These are phyloP conservation scores for Boletus pseudo-olivaceus DNA, from an alignment of 768 basidiomycete genomes.

Conservation along the genomic window DNA sequence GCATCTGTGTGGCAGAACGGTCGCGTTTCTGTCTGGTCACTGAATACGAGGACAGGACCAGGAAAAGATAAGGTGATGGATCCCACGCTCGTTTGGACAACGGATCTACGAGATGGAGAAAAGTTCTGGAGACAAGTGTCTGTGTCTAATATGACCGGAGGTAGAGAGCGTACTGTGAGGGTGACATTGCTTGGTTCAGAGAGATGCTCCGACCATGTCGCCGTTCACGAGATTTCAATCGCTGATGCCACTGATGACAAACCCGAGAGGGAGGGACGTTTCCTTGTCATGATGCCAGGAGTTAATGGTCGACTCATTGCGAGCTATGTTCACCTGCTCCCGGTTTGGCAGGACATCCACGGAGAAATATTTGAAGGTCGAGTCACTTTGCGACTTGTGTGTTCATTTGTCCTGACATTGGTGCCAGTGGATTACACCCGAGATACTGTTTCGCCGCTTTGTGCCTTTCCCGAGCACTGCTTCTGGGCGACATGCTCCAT, in stretches of 20 bases:
- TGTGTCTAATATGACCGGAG: conserved; percentile 9
- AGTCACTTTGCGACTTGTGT: background rate
- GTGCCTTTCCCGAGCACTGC: conserved; percentile 61
- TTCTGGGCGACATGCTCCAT: conserved; percentile 36
- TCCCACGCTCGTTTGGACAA: conserved; percentile 41
- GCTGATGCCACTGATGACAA: background rate
- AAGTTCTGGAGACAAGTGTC: conserved; percentile 31
- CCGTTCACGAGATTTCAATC: conserved; percentile 21
- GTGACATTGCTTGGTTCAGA: conserved; percentile 42
- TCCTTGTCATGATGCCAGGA: conserved; percentile 27
- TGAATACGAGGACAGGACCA: conserved; percentile 59
- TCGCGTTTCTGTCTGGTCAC: conserved; percentile 61
- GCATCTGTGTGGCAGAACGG: conserved; percentile 73
- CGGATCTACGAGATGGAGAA: conserved; percentile 11
- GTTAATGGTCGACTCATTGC: conserved; percentile 49
- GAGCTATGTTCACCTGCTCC: conserved; percentile 3
- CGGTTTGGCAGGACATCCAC: conserved; percentile 42
- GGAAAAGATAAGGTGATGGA: conserved; percentile 59
- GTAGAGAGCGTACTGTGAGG: conserved; percentile 5
- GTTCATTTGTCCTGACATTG: conserved; percentile 8
- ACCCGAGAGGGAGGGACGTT: conserved; percentile 4
- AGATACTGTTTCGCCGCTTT: conserved; percentile 21
- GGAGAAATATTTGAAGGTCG: conserved; percentile 51
- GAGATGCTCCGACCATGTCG: conserved; percentile 33
- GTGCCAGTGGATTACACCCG: conserved; percentile 15